Evolutionary conservation across 441 rosid genomes (phyloP), one percentile per base, ranked within the genome.

Genomic region (Populus hybrid): DNA sequence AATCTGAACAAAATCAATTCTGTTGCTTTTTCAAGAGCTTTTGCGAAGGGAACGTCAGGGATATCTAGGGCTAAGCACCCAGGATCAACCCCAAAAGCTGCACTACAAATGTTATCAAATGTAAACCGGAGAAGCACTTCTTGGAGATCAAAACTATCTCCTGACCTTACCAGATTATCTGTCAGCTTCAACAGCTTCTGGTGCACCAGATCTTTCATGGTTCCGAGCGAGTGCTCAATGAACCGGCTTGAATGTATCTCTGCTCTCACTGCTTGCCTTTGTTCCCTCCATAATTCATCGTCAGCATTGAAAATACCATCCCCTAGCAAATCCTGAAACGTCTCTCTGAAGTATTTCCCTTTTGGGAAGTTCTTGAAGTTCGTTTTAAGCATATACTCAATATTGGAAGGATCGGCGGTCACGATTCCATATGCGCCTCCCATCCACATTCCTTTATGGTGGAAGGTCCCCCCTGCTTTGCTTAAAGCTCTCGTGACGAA

Each of bases 21-120:
- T 4, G 95, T 91, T 24, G 98, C 94, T 81, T 87, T 88, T 86
- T 94, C 95, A 61, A 92, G 92, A 4, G 97, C 93, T 78, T 86
- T 91, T 18, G 93, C 92, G 28, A 94, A 94, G 33, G 89, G 92
- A 80, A 90, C 88, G 9, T 86, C 78, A 2, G 92, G 93, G 31
- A 89, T 84, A 77, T 87, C 89, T 72, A 81, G 75, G 40, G 86
- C 86, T 80, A 92, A 84, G 77, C 93, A 90, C 5, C 91, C 97
- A 0, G 95, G 89, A 83, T 92, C 92, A 31, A 90, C 80, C 6
- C 97, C 98, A 0, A 92, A 85, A 70, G 93, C 93, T 0, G 90
- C 87, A 6, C 78, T 82, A 64, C 94, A 94, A 64, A 91, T 91
- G 67, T 86, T 94, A 71, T 92, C 97, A 73, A 94, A 91, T 10